Conservation (phyloP, 1,284 basidiomycete species). For the Pascua guehoae region DNA sequence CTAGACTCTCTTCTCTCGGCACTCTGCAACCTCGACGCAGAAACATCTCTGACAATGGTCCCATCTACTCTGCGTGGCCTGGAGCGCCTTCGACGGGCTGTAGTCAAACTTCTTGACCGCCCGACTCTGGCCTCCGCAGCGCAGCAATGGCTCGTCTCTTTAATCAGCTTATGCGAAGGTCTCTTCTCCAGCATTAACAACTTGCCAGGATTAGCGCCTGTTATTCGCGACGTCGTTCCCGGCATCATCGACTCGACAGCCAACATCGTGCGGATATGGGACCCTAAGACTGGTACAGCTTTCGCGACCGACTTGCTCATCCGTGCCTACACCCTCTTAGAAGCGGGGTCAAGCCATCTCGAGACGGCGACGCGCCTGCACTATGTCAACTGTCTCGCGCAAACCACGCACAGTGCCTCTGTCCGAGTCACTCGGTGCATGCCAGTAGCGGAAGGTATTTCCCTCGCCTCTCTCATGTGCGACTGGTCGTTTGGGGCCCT, state of each 20-base stretch:
- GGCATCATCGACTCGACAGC: slow-evolving; percentile 11
- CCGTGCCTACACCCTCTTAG: slow-evolving; percentile 1
- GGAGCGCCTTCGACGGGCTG: slow-evolving; percentile 23
- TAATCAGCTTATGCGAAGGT: slow-evolving; percentile 7
- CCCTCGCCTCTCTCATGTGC: slow-evolving; percentile 31
- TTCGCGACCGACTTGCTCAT: background rate
- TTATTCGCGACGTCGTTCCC: slow-evolving; percentile 1
- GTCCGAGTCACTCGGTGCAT: slow-evolving; percentile 34
- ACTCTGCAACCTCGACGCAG: slow-evolving; percentile 6
- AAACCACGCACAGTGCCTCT: slow-evolving; percentile 19
- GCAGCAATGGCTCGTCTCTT: slow-evolving; percentile 15
- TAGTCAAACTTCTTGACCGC: slow-evolving; percentile 17
- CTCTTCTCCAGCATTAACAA: background rate
- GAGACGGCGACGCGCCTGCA: background rate
- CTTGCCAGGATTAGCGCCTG: background rate
- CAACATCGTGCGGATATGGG: slow-evolving; percentile 6
- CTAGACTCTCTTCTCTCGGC: background rate
- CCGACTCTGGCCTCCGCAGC: background rate
- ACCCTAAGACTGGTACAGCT: slow-evolving; percentile 1
- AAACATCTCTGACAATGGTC: background rate
- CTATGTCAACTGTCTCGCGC: slow-evolving; percentile 4
- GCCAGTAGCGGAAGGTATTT: slow-evolving; percentile 26
- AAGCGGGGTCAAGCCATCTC: background rate
- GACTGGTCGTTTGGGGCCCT: slow-evolving; percentile 20
- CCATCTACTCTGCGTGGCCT: slow-evolving; percentile 8